phyloP scores from a whole-genome alignment of 2,329 filamentous ascomycete genomes.

The Thelonectria blattea region DNA sequence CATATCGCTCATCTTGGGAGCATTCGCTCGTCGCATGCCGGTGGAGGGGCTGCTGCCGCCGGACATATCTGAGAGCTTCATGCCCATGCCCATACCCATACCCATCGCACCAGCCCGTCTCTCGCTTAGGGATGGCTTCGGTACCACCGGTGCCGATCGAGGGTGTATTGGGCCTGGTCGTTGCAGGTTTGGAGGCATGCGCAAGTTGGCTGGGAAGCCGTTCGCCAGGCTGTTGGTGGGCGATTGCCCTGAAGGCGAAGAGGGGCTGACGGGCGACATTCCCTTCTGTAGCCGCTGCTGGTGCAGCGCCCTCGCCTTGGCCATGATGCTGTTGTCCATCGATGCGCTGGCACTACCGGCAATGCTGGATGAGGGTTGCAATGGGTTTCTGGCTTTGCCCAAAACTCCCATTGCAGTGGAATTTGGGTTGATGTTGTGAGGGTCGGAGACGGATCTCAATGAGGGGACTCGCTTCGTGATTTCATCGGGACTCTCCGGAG shows the following conservation, averaged over 20 bases:
- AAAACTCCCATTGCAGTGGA: conserved; percentile 84
- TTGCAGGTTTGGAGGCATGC: conserved; percentile 48
- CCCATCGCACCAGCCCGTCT: conserved; percentile 59
- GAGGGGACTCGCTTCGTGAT: conserved; percentile 61
- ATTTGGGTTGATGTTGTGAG: conserved; percentile 73
- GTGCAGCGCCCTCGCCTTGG: conserved; percentile 55
- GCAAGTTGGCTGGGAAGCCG: conserved; percentile 52
- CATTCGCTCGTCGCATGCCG: conserved; percentile 40
- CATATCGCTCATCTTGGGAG: conserved; percentile 54
- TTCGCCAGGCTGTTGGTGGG: conserved; percentile 47
- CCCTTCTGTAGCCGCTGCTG: conserved; percentile 54
- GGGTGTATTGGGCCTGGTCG: conserved; percentile 58
- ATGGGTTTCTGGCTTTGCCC: conserved; percentile 66
- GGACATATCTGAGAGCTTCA: conserved; percentile 26
- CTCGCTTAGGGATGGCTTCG: conserved; percentile 68
- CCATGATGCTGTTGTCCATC: conserved; percentile 52
- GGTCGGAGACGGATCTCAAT: conserved; percentile 65
- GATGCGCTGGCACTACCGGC: conserved; percentile 39
- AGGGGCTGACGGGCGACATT: conserved; percentile 43
- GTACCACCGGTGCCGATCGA: conserved; percentile 59
- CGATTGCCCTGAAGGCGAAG: conserved; percentile 41
- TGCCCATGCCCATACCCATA: conserved; percentile 33
- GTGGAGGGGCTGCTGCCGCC: conserved; percentile 30
- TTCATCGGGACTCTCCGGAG: conserved; percentile 44
- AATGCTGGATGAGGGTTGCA: conserved; percentile 47